Conservation (phyloP, 2,329 filamentous ascomycete species). For the Hymenoscyphus scutula region DNA sequence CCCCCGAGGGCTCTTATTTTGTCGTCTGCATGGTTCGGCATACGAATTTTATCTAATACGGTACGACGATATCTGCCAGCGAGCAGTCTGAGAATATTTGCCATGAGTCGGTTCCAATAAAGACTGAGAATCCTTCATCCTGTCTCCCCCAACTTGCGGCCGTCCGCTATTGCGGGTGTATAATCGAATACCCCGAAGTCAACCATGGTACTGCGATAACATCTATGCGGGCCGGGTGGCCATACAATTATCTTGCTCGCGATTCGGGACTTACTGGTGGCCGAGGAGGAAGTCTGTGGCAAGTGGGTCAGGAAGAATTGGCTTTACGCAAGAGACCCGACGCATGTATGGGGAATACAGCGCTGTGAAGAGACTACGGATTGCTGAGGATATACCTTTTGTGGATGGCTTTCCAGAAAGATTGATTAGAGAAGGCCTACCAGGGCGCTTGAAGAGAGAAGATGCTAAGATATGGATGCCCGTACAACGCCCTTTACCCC, state of each 20-base stretch:
- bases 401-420: constrained; percentile 16
- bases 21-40: constrained; percentile 20
- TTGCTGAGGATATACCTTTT: constrained; percentile 15
- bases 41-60: neutral
- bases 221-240: constrained; percentile 42
- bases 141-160: constrained; percentile 42
- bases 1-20: neutral
- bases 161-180: constrained; percentile 44
- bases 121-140: constrained; percentile 40
- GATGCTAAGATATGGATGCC: constrained; percentile 27
- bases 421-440: constrained; percentile 16
- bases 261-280: constrained; percentile 31
- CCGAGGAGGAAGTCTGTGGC: constrained; percentile 24
- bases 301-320: neutral
- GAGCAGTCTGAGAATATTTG: constrained; percentile 32
- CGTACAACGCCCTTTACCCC: constrained; percentile 25
- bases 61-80: constrained; percentile 4
- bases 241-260: constrained; percentile 28
- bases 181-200: constrained; percentile 42
- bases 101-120: constrained; percentile 34
- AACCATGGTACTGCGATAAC: constrained; percentile 43
- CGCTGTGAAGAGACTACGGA: neutral
- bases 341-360: neutral
- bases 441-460: constrained; percentile 13
- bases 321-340: neutral